phyloP scores from a whole-genome alignment of 768 basidiomycete species.

The Xerocomellus amylosporus region DNA sequence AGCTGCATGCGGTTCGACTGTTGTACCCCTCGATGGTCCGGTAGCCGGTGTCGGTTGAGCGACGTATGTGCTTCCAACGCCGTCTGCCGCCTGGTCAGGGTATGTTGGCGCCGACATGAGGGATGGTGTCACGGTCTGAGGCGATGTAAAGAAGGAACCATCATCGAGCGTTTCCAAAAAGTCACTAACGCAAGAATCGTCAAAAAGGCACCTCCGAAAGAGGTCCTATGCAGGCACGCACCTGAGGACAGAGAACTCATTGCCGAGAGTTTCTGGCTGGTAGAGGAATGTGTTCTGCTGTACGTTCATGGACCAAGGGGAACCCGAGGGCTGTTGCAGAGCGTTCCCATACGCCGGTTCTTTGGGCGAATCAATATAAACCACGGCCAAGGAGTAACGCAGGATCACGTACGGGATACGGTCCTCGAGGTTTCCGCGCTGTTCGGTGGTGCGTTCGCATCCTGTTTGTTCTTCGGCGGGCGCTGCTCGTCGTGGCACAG shows the following conservation, averaged over 20 bases:
- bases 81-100: constrained; percentile 11
- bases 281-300: constrained; percentile 58
- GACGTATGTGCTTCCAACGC: constrained; percentile 15
- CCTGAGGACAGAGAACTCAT: constrained; percentile 82
- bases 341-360: constrained; percentile 25
- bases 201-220: not conserved
- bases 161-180: constrained; percentile 89
- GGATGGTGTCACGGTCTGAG: constrained; percentile 46
- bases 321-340: constrained; percentile 29
- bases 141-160: constrained; percentile 70
- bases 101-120: constrained; percentile 44
- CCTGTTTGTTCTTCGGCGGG: constrained; percentile 47
- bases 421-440: constrained; percentile 35
- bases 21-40: constrained; percentile 22
- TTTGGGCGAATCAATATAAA: not conserved
- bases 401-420: constrained; percentile 22
- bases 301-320: constrained; percentile 55
- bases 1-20: constrained; percentile 21
- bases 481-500: constrained; percentile 87
- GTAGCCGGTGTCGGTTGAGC: constrained; percentile 13
- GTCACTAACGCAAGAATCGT: constrained; percentile 47
- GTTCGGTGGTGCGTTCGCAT: constrained; percentile 25
- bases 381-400: not conserved
- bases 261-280: constrained; percentile 71
- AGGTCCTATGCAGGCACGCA: constrained; percentile 31